Base-by-base conservation (phyloP, 2,329 filamentous ascomycete genomes). In the Fusarium sp. region DNA sequence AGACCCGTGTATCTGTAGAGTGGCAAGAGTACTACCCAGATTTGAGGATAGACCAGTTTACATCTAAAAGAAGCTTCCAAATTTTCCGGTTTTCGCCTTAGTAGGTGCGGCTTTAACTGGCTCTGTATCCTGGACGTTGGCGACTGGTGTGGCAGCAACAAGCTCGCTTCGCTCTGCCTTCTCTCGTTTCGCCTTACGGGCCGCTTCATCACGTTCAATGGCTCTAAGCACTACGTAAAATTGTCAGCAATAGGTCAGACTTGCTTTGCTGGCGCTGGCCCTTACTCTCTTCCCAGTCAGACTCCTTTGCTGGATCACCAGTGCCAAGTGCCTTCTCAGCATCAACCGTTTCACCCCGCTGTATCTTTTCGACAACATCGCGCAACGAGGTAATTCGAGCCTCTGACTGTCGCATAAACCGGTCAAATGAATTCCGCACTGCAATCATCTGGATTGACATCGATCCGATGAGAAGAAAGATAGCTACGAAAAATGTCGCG, bases 381-480 rank as follows among this genome's bases (percentile, higher is more conserved):
- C 87, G 87, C 61, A 99, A 79, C 30, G 93, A 76, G 4, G 85
- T 86, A 66, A 99, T 92, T 75, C 92, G 91, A 8, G 92, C 89
- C 71, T 97, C 92, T 7, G 94, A 90, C 70, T 89, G 88, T 50
- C 94, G 88, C 75, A 85, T 88, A 72, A 92, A 94, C 11, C 89
- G 88, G 32, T 85, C 84, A 75, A 90, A 91, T 50, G 94, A 90
- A 71, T 92, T 92, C 73, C 90, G 91, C 73, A 98, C 78, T 35
- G 89, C 85, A 75, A 99, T 90, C 85, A 96, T 92, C 74, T 97
- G 92, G 72, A 99, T 97, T 15, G 95, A 92, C 84, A 97, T 97
- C 65, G 93, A 97, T 6, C 96, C 96, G 68, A 98, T 95, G 67
- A 98, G 85, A 40, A 94, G 83, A 74, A 94, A 94, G 67, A 95